Conservation (phyloP, 2,329 filamentous ascomycete genomes). For the Trichocomaceae sp. region DNA sequence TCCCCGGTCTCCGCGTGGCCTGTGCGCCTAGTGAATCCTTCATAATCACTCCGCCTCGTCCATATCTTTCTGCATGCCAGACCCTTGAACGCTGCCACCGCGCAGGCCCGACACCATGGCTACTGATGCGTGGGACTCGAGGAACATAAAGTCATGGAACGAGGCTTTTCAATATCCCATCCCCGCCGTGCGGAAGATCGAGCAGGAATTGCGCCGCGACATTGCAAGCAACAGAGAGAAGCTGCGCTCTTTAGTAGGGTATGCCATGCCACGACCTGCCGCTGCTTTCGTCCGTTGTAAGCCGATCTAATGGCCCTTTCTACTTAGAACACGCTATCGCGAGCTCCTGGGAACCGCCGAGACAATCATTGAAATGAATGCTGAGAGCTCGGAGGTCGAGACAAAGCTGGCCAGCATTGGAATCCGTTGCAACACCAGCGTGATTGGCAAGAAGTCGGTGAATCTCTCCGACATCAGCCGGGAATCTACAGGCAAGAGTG, state of each 20-base stretch:
- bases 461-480: slow-evolving; percentile 49
- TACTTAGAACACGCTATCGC: slow-evolving; percentile 61
- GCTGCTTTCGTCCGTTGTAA: too few relatives aligned
- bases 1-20: slow-evolving; percentile 13
- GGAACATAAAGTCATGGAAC: slow-evolving; percentile 55
- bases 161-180: slow-evolving; percentile 62
- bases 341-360: slow-evolving; percentile 88
- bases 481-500: slow-evolving; percentile 28
- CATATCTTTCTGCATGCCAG: background rate
- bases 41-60: background rate
- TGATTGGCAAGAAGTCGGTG: slow-evolving; percentile 59
- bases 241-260: slow-evolving; percentile 61
- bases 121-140: slow-evolving; percentile 51
- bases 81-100: background rate
- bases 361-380: slow-evolving; percentile 84
- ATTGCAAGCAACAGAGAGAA: slow-evolving; percentile 59
- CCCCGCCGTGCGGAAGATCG: slow-evolving; percentile 55
- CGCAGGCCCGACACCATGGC: slow-evolving; percentile 37
- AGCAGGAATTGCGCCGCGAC: slow-evolving; percentile 57
- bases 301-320: background rate
- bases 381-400: slow-evolving; percentile 69
- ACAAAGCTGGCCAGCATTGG: slow-evolving; percentile 65
- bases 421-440: slow-evolving; percentile 65
- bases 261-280: too few relatives aligned
- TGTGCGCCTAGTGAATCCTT: slow-evolving; percentile 1